phyloP scores from a whole-genome alignment of 305 asterid genomes.

The Rubia balearica region DNA sequence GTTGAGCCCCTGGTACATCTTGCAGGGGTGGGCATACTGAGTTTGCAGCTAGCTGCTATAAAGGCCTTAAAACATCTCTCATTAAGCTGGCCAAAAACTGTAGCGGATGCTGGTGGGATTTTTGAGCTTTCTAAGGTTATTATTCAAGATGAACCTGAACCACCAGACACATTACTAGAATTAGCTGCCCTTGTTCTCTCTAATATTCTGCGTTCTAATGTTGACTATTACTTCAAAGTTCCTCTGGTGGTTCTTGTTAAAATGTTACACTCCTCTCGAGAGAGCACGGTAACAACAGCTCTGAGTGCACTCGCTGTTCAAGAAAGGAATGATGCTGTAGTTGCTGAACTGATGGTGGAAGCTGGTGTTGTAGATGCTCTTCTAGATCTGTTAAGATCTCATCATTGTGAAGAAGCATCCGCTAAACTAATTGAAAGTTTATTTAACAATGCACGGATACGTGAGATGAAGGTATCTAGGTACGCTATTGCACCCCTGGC shows the following conservation, averaged over 20 bases:
- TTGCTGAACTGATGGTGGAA: slow-evolving; percentile 67
- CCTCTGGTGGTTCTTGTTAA: slow-evolving; percentile 68
- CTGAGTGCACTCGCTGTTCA: slow-evolving; percentile 61
- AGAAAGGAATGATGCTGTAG: slow-evolving; percentile 56
- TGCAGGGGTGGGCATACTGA: slow-evolving; percentile 64
- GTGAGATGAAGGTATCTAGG: slow-evolving; percentile 70
- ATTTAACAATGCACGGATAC: slow-evolving; percentile 52
- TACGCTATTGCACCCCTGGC: slow-evolving; percentile 84
- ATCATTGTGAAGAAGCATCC: slow-evolving; percentile 64
- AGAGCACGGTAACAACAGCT: slow-evolving; percentile 49
- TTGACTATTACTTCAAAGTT: slow-evolving; percentile 50
- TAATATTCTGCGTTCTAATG: slow-evolving; percentile 48
- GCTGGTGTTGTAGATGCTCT: slow-evolving; percentile 80
- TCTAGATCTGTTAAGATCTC: slow-evolving; percentile 75
- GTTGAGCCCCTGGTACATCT: slow-evolving; percentile 82
- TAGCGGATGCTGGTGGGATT: slow-evolving; percentile 82
- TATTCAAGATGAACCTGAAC: slow-evolving; percentile 70
- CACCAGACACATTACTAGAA: slow-evolving; percentile 61
- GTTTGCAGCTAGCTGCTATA: slow-evolving; percentile 71
- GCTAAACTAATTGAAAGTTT: slow-evolving; percentile 69
- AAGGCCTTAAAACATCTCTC: slow-evolving; percentile 70
- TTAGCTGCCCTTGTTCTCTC: slow-evolving; percentile 71
- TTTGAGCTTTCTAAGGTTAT: slow-evolving; percentile 76
- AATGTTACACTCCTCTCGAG: slow-evolving; percentile 52
- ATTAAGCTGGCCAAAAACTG: slow-evolving; percentile 73